phyloP scores from a whole-genome alignment of 352 stramenopile species.

The Phytophthora constricta region DNA sequence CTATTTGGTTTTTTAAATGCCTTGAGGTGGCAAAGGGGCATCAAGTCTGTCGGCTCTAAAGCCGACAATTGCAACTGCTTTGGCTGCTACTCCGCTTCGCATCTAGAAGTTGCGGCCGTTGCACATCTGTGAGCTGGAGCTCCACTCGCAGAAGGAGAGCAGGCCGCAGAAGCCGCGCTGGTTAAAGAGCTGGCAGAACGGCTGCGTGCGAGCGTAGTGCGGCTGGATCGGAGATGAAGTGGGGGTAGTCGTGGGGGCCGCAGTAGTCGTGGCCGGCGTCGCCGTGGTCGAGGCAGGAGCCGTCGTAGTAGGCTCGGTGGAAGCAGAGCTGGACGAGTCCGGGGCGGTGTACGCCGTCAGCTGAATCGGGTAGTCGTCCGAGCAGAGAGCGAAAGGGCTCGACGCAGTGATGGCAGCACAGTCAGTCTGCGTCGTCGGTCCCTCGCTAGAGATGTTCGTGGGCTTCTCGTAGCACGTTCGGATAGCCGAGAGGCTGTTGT shows the following conservation, averaged over 20 bases:
- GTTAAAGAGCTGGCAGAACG: conserved; percentile 37
- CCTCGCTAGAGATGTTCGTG: conserved; percentile 38
- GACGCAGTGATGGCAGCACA: conserved; percentile 49
- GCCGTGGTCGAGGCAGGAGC: neutral
- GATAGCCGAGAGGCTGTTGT: conserved; percentile 71
- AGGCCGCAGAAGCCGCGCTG: conserved; percentile 32
- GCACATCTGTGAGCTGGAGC: conserved; percentile 11
- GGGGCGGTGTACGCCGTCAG: conserved; percentile 50
- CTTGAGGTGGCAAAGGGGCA: too few relatives aligned
- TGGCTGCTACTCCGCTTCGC: too few relatives aligned
- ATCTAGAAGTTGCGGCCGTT: conserved; percentile 23
- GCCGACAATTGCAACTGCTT: neutral
- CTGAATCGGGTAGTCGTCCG: conserved; percentile 46
- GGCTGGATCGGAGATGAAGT: conserved; percentile 16
- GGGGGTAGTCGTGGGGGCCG: conserved; percentile 7
- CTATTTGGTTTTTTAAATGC: too few relatives aligned
- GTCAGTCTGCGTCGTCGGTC: conserved; percentile 57
- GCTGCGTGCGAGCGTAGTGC: conserved; percentile 22
- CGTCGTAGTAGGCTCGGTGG: conserved; percentile 4
- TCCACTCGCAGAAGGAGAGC: conserved; percentile 38
- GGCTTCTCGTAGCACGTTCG: conserved; percentile 73
- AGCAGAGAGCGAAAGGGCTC: conserved; percentile 54
- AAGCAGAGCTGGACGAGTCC: conserved; percentile 20
- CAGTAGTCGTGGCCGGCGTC: conserved; percentile 3
- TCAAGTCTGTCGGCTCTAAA: too few relatives aligned